These are phyloP conservation scores for Plantago ovata DNA, from an alignment of 257 asterid species.

Conservation along the genomic window DNA sequence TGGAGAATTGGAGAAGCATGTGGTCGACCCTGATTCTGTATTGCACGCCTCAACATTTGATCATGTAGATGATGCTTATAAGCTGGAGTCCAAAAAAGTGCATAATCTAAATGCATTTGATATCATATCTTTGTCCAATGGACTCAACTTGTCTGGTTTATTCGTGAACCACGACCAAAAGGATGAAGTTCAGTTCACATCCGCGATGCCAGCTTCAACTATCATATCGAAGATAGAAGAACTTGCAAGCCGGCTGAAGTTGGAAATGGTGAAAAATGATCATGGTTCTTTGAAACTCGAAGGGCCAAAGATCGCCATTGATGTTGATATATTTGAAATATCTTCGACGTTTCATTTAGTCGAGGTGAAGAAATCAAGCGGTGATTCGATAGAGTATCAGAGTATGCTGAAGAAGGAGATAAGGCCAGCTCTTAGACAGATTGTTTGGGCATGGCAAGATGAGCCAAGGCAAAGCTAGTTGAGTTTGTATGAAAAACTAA, in stretches of 20 bases:
- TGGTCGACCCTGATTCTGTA: neutral
- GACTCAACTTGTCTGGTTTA: slow-evolving; percentile 48
- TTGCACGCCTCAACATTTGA: neutral
- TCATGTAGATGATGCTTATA: slow-evolving; percentile 7
- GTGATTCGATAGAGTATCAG: slow-evolving; percentile 36
- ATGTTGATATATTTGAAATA: slow-evolving; percentile 40
- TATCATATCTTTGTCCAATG: slow-evolving; percentile 43
- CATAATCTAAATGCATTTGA: slow-evolving; percentile 39
- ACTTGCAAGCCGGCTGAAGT: slow-evolving; percentile 26
- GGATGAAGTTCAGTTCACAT: slow-evolving; percentile 42
- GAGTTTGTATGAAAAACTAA: neutral
- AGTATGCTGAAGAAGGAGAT: slow-evolving; percentile 26
- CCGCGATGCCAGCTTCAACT: slow-evolving; percentile 20
- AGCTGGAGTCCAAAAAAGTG: slow-evolving; percentile 24
- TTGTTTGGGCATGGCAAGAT: slow-evolving; percentile 56
- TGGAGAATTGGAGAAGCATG: neutral
- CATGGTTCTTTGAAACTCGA: slow-evolving; percentile 31
- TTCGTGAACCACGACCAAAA: slow-evolving; percentile 36
- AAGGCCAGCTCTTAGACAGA: slow-evolving; percentile 33
- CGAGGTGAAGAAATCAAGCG: slow-evolving; percentile 40
- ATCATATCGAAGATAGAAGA: slow-evolving; percentile 39
- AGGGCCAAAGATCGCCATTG: slow-evolving; percentile 25
- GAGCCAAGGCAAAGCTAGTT: slow-evolving; percentile 19
- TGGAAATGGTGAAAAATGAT: slow-evolving; percentile 32
- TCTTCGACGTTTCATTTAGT: slow-evolving; percentile 37